Conservation (phyloP, 192 early-diverging fungal genomes). For the Entomortierella beljakovae region DNA sequence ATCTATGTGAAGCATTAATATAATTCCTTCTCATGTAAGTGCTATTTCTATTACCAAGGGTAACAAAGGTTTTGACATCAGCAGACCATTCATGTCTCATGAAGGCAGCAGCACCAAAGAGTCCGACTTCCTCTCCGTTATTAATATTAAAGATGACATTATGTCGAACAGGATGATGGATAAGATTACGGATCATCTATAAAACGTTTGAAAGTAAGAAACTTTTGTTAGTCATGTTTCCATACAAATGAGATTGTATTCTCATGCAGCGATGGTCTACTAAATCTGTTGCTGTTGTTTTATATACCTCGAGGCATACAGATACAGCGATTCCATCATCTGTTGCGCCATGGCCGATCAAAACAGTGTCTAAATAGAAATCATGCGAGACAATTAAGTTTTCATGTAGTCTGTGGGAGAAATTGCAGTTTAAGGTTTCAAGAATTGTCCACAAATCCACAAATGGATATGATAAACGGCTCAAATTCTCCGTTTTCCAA, state of each 20-base stretch:
- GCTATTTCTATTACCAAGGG: slow-evolving; percentile 58
- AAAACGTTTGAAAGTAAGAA: neutral
- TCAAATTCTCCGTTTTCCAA: slow-evolving; percentile 5
- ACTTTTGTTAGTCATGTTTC: no score
- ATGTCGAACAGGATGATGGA: slow-evolving; percentile 66
- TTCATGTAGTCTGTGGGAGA: neutral
- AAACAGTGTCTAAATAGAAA: slow-evolving; percentile 65
- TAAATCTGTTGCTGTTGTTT: no score
- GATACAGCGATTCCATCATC: slow-evolving; percentile 77
- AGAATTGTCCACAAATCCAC: neutral
- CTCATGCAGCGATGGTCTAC: no score
- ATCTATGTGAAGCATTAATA: no score
- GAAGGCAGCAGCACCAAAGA: slow-evolving; percentile 72
- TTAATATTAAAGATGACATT: slow-evolving; percentile 79
- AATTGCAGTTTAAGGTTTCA: neutral
- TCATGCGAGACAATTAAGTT: neutral
- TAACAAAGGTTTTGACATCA: slow-evolving; percentile 73
- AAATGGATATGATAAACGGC: slow-evolving; percentile 24
- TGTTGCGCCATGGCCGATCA: slow-evolving; percentile 76
- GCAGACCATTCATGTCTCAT: slow-evolving; percentile 73
- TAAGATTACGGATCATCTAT: slow-evolving; percentile 68
- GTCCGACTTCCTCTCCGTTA: slow-evolving; percentile 76
- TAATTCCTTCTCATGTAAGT: neutral
- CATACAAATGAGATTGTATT: no score
- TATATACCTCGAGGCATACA: slow-evolving; percentile 66